Conservation (phyloP, 1,139 yeast species). For the Suhomyces coccinellae region DNA sequence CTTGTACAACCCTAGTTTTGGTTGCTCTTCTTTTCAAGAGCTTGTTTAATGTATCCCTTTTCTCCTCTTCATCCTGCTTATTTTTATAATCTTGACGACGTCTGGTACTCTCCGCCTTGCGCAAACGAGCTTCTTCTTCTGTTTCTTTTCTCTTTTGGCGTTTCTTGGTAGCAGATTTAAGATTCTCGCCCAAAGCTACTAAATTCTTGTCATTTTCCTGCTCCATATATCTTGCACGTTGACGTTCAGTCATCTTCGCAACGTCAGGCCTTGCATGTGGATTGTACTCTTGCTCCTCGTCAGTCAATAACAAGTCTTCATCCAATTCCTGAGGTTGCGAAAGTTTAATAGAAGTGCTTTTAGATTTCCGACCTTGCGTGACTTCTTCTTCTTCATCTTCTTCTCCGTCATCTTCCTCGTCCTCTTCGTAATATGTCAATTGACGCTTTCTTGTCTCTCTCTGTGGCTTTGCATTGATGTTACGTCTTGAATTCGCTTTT, state of each 20-base stretch:
- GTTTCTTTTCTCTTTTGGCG: conserved; percentile 55
- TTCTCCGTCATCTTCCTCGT: conserved; percentile 31
- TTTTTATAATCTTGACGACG: conserved; percentile 84
- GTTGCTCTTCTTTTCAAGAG: conserved; percentile 80
- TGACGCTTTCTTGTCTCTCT: conserved; percentile 34
- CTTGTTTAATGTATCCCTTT: conserved; percentile 85
- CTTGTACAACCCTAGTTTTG: conserved; percentile 50
- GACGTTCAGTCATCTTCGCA: conserved; percentile 63
- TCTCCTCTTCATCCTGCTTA: conserved; percentile 86
- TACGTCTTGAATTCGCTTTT: conserved; percentile 17
- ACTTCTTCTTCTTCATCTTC: conserved; percentile 20
- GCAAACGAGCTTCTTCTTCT: conserved; percentile 79
- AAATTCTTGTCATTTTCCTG: conserved; percentile 22
- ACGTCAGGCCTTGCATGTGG: conserved; percentile 47
- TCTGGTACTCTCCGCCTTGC: conserved; percentile 87
- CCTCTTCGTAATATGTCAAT: conserved; percentile 36
- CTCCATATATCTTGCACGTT: conserved; percentile 49
- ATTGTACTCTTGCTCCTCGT: conserved; percentile 46
- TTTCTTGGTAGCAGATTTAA: conserved; percentile 27
- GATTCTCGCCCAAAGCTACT: conserved; percentile 27
- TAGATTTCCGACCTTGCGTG: conserved; percentile 6
- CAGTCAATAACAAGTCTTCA: conserved; percentile 43
- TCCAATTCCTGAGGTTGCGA: conserved; percentile 27
- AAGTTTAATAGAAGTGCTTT: conserved; percentile 14
- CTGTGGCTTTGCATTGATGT: conserved; percentile 10